Evolutionary conservation across 2,329 filamentous ascomycete genomes (phyloP).

Genomic region (Coniella vitis): DNA sequence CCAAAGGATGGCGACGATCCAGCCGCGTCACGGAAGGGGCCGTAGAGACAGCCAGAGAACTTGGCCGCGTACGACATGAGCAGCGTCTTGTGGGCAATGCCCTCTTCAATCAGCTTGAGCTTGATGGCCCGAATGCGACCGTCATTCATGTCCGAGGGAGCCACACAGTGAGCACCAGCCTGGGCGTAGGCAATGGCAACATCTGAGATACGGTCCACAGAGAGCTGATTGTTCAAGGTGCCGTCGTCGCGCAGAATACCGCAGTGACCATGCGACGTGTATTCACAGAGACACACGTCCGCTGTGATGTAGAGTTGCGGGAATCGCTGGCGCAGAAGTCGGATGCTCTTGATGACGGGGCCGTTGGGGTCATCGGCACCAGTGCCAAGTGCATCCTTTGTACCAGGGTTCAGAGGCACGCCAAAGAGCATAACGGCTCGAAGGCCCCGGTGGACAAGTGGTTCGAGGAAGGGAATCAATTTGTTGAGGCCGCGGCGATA

Average conservation of each 20-base stretch:
- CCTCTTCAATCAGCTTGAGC: conserved; percentile 91
- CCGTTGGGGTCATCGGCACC: conserved; percentile 88
- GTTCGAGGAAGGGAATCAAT: conserved; percentile 74
- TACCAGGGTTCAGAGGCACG: conserved; percentile 72
- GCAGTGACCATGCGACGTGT: conserved; percentile 96
- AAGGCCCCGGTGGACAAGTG: conserved; percentile 83
- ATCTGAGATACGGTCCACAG: conserved; percentile 89
- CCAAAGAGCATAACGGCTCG: conserved; percentile 93
- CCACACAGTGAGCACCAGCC: conserved; percentile 92
- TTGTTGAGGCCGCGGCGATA: conserved; percentile 82
- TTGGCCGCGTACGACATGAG: conserved; percentile 99
- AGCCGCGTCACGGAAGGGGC: conserved; percentile 93
- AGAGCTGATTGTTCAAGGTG: conserved; percentile 84
- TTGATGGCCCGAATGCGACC: conserved; percentile 96
- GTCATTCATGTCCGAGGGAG: conserved; percentile 98
- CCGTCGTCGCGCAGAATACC: conserved; percentile 92
- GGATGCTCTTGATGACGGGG: conserved; percentile 83
- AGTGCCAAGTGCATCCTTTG: conserved; percentile 87
- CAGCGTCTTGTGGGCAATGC: conserved; percentile 82
- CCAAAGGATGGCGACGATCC: conserved; percentile 88
- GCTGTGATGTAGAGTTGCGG: conserved; percentile 85
- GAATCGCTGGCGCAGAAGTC: conserved; percentile 75
- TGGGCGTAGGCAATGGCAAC: conserved; percentile 97
- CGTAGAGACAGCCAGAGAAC: conserved; percentile 93
- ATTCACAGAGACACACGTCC: conserved; percentile 97